These are phyloP conservation scores for Epichloe gansuensis DNA, from an alignment of 2,329 filamentous ascomycete genomes.

Conservation along the genomic window DNA sequence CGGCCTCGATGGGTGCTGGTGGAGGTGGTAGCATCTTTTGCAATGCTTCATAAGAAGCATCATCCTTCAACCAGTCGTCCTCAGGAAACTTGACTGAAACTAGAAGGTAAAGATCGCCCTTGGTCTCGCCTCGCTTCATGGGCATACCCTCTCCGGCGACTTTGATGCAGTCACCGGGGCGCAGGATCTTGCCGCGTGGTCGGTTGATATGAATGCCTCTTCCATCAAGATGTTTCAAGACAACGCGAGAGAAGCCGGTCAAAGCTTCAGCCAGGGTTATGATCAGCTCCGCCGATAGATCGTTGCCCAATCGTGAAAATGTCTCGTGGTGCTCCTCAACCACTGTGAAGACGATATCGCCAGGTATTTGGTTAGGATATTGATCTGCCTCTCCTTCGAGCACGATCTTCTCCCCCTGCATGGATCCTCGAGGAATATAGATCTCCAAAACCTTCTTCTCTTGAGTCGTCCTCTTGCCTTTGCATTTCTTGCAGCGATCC, in stretches of 20 bases:
- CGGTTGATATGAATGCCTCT: conserved; percentile 75
- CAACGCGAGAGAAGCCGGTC: conserved; percentile 78
- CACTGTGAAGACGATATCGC: conserved; percentile 84
- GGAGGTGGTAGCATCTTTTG: conserved; percentile 62
- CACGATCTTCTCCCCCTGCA: conserved; percentile 79
- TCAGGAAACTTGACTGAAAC: conserved; percentile 83
- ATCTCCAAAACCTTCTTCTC: conserved; percentile 93
- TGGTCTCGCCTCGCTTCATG: conserved; percentile 67
- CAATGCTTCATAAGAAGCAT: conserved; percentile 57
- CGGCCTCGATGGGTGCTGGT: conserved; percentile 47
- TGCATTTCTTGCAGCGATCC: conserved; percentile 98
- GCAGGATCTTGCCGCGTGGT: conserved; percentile 67
- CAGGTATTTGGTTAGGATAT: conserved; percentile 73
- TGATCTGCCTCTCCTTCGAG: conserved; percentile 93
- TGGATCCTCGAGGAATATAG: conserved; percentile 80
- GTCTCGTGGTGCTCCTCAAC: conserved; percentile 67
- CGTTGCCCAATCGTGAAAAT: conserved; percentile 73
- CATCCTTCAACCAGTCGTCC: conserved; percentile 65
- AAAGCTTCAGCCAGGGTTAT: conserved; percentile 76
- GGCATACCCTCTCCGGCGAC: conserved; percentile 90
- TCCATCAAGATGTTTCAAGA: conserved; percentile 85
- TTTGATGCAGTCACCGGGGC: conserved; percentile 75
- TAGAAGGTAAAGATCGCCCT: conserved; percentile 76
- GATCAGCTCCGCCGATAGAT: conserved; percentile 70
- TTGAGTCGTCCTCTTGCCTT: conserved; percentile 74